Base-by-base conservation (phyloP, 257 asterid species). In the Capsicum pubescens region DNA sequence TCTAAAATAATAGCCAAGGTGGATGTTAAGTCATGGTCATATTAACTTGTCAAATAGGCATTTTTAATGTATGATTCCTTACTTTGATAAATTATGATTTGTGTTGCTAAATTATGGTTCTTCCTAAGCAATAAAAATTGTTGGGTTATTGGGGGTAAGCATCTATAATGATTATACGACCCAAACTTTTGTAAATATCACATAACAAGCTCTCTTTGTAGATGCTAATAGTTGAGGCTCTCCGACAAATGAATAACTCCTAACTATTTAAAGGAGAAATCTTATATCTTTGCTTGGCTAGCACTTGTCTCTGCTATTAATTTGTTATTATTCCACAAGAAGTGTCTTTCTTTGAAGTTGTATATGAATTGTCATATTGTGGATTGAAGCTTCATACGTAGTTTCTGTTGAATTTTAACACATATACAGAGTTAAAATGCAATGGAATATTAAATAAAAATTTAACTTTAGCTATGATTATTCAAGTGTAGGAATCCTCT, bases 261-360 rank as follows among this genome's bases (percentile, higher is more conserved):
- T 64, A 19, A 46, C 16, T 48, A 17, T 15, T 54, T 54, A 26
- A 63, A 46, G 64, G 63, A 11, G 66, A 59, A 48, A 50, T 48
- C 44, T 26, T 42, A 17, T 64, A 48, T 82, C 79, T 48, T 32
- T 26, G 63, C 77, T 57, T 81, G 84, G 64, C 1, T 54, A 48
- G 16, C 42, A 3, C 63, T 26, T 21, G 70, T 9, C 55, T 32
- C 1, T 61, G 59, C 60, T 14, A 48, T 60, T 80, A 19, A 39
- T 55, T 63, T 81, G 84, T 17, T 21, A 61, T 9, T 21, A 57
- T 61, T 13, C 84, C 71, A 63, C 32, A 17, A 11, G 52, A 32
- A 81, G 26, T 81, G 46, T 54, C 48, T n/a, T 7, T 63, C 50
- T 81, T 46, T 70, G 57, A 71, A 71, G 39, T n/a, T n/a, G 79